Percentiles rank a stretch among this genome's conserved stretches.
Conservation (phyloP, 106 monocot species). For the Dendrobium officinale region DNA sequence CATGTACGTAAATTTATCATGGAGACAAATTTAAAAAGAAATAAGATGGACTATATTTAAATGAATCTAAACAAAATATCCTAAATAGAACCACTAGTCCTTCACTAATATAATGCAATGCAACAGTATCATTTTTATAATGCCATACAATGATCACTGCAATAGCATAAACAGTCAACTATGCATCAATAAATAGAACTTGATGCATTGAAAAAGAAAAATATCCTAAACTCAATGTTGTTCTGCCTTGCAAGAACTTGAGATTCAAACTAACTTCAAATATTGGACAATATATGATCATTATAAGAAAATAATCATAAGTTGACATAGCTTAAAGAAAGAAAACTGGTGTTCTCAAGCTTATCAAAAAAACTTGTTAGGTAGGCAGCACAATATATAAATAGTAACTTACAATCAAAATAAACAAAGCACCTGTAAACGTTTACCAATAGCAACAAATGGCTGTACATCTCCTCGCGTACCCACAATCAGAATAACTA, state of each 20-base stretch:
- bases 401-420: not conserved
- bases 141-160: not conserved
- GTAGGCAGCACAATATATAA: not conserved
- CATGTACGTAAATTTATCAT: not conserved
- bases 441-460: slow-evolving; percentile 88
- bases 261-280: not conserved
- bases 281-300: not conserved
- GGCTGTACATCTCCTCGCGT: slow-evolving; percentile 95
- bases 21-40: not conserved
- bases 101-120: not conserved
- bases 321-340: too few species aligned
- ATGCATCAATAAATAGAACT: not conserved
- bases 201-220: not conserved
- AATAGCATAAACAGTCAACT: not conserved
- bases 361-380: not conserved
- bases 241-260: not conserved
- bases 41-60: not conserved
- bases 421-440: slow-evolving; percentile 55
- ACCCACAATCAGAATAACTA: slow-evolving; percentile 90
- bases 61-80: not conserved
- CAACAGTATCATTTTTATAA: too few species aligned
- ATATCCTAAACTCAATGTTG: not conserved
- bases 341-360: not conserved
- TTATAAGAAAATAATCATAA: too few species aligned
- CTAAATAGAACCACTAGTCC: not conserved